Conservation (phyloP, 2,329 filamentous ascomycete species). For the Xylariaceae sp. region DNA sequence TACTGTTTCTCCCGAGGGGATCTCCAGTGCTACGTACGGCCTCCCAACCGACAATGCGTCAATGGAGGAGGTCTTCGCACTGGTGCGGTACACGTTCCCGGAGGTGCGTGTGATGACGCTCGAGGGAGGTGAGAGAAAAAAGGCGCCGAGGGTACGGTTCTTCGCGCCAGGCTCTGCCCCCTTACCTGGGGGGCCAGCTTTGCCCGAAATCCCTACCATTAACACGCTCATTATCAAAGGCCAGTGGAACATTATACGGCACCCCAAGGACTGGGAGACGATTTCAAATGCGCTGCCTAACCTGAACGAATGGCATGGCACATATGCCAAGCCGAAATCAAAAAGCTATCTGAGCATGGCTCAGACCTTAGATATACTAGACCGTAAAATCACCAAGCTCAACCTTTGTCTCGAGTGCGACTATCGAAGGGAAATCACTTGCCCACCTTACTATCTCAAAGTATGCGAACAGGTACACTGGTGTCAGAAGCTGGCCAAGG, state of each 20-base stretch:
- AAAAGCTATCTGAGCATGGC: constrained; percentile 69
- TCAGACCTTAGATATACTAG: constrained; percentile 53
- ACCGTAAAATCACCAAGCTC: constrained; percentile 54
- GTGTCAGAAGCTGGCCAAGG: constrained; percentile 56
- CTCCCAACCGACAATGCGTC: constrained; percentile 62
- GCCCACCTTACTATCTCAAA: constrained; percentile 57
- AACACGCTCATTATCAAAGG: constrained; percentile 66
- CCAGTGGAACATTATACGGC: constrained; percentile 70
- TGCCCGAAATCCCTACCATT: constrained; percentile 50
- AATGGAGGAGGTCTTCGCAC: constrained; percentile 62
- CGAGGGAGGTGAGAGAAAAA: constrained; percentile 72
- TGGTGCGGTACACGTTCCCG: constrained; percentile 54
- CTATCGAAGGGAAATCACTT: constrained; percentile 58
- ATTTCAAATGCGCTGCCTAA: constrained; percentile 60
- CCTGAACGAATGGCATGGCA: constrained; percentile 57
- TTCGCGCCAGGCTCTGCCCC: constrained; percentile 21
- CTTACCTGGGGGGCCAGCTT: constrained; percentile 28
- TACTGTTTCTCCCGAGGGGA: constrained; percentile 49
- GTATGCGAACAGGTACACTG: constrained; percentile 57
- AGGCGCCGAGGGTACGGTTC: constrained; percentile 65
- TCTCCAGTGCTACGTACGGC: constrained; percentile 54
- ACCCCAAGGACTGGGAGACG: constrained; percentile 55
- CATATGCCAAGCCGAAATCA: constrained; percentile 65
- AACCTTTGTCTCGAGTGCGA: constrained; percentile 68
- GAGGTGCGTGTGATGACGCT: constrained; percentile 62